Evolutionary conservation across 2,329 filamentous ascomycete species (phyloP), one percentile per base, ranked within the genome.

Genomic region (Ophiosphaerella narmari): DNA sequence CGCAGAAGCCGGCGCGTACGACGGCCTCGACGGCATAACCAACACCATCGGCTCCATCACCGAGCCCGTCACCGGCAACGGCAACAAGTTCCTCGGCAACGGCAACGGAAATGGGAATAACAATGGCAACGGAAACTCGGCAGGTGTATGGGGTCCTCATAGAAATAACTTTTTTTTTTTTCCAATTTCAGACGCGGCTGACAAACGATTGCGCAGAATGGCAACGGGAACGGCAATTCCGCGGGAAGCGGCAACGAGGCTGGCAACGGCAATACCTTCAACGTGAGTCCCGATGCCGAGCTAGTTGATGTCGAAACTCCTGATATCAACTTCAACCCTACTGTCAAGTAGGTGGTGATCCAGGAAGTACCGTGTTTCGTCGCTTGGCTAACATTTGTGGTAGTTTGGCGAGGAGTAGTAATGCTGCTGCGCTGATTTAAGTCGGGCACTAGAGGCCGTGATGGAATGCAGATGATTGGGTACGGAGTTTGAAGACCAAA

Each of bases 251-350:
- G 36, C 26, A 55, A 51, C 50, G 4, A 34, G 29, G 48, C 40
- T 11, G 46, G 36, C 26, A 54, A 48, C 39, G 57, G 50, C n/a
- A 58, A 62, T 43, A 38, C 40, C 13, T 29, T 56, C 21, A 54
- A 46, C 35, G 43, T 62, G 49, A 50, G 43, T 45, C 51, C 35
- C 6, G 43, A 37, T 16, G 24, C 39, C 24, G 18, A 23, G 35
- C 39, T 48, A 7, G 39, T 40, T 33, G 40, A 36, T 24, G 24
- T 51, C 32, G 14, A 36, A 12, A 32, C 47, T 13, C 49, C 49
- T 33, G 45, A 52, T 37, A 18, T 48, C 35, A 40, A 40, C 35
- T 2, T 48, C 33, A 31, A 29, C 33, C 49, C 45, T 48, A 40
- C 45, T 39, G 39, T 52, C 45, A 52, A 52, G 45, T 52, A 43